Evolutionary conservation across 305 asterid species (phyloP).

Genomic region (Fraxinus ornus): DNA sequence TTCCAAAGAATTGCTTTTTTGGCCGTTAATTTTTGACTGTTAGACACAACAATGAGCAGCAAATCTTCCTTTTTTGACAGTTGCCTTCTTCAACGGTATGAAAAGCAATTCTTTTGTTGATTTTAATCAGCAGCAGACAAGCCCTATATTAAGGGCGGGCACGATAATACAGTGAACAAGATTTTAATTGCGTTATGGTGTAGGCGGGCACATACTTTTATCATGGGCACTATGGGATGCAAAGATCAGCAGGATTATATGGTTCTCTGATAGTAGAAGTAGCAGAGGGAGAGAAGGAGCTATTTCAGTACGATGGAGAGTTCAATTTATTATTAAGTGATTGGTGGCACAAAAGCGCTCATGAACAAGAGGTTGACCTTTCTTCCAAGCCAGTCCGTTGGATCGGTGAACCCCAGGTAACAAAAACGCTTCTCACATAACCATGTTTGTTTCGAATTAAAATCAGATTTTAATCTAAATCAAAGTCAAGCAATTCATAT

Average conservation of each 20-base stretch:
- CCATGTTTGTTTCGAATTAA: no score
- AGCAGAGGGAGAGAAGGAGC: constrained; percentile 54
- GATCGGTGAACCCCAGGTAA: constrained; percentile 86
- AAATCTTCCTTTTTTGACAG: no score
- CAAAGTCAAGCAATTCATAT: no score
- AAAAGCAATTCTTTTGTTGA: no score
- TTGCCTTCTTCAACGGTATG: no score
- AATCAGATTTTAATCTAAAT: no score
- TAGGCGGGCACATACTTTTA: constrained; percentile 90
- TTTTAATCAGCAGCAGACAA: no score
- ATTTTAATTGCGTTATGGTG: background rate
- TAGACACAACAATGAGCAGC: no score
- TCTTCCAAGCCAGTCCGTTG: constrained; percentile 73
- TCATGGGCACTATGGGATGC: constrained; percentile 97
- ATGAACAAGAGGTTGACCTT: constrained; percentile 63
- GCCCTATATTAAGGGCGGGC: background rate
- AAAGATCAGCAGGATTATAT: constrained; percentile 79
- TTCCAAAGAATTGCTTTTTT: no score
- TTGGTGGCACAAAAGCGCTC: constrained; percentile 75
- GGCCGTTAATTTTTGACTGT: no score
- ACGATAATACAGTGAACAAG: background rate
- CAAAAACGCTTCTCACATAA: background rate
- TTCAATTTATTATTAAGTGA: constrained; percentile 61
- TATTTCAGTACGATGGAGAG: constrained; percentile 65
- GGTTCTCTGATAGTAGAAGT: constrained; percentile 72